Evolutionary conservation across 345 rosid species (phyloP).

Genomic region (Salix koriyanagi): DNA sequence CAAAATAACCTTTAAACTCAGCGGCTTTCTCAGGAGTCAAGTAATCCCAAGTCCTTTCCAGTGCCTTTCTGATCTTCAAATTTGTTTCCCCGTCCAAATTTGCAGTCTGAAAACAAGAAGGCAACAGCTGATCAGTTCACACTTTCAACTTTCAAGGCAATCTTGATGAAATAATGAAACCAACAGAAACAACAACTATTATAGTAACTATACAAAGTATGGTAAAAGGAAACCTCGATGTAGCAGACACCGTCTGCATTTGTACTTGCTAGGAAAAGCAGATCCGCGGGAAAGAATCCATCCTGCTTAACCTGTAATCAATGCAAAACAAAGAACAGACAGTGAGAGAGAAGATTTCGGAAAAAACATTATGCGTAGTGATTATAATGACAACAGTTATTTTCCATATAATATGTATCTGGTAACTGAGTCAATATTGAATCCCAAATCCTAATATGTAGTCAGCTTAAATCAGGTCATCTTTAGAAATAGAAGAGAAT

Average conservation of each 20-base stretch:
- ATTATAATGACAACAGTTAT: neutral
- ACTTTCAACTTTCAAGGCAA: neutral
- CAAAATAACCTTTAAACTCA: constrained; percentile 75
- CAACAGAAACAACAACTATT: constrained; percentile 1
- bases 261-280: constrained; percentile 85
- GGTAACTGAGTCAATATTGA: neutral
- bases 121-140: neutral
- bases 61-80: constrained; percentile 94
- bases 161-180: neutral
- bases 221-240: constrained; percentile 54
- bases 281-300: constrained; percentile 91
- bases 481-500: neutral
- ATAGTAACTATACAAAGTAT: constrained; percentile 7
- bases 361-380: neutral
- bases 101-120: constrained; percentile 66
- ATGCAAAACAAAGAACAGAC: constrained; percentile 5
- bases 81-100: constrained; percentile 99
- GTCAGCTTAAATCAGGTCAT: neutral
- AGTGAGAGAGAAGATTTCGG: neutral
- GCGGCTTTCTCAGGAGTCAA: constrained; percentile 75
- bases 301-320: constrained; percentile 84
- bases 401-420: neutral
- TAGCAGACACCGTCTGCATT: constrained; percentile 96
- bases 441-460: neutral
- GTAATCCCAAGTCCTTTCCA: constrained; percentile 98